Base-by-base conservation (phyloP, 2,329 filamentous ascomycete genomes). In the Penicillium sp. region DNA sequence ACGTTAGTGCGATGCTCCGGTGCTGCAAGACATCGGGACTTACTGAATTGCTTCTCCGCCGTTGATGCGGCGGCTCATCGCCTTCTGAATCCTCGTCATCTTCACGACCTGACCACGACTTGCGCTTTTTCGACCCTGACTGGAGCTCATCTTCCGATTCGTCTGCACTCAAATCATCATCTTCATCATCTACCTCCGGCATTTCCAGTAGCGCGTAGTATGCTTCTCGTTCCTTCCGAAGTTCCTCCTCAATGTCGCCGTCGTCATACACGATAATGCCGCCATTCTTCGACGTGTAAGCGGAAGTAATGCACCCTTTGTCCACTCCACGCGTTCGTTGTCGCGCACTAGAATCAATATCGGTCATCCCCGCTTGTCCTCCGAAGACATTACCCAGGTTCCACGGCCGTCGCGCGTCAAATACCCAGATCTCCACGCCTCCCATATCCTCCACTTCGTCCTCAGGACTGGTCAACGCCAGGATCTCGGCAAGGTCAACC, bases 261-360 rank as follows among this genome's bases (percentile, higher is more conserved):
- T 97, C 93, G 64, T 97, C 93, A 67, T 93, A 95, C 2, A 96
- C 90, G 53, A 99, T 82, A 35, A 99, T 87, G 0, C 93, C 93
- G 14, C 92, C 92, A 63, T 80, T 86, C 27, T 89, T 87, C 4
- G 88, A 83, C 56, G 81, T 84, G 66, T 95, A 96, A 0, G 78
- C 74, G 12, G 82, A 80, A 22, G 81, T 78, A 42, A 97, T 81
- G 49, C 82, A 82, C 1, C 91, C 92, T 37, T 82, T 82, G 16
- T 81, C 79, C 3, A 95, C 82, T 8, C 91, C 90, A 10, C 71
- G 64, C 6, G 81, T 81, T 54, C 79, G 80, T 53, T 79, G 75
- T 61, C 62, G 64, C 40, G 64, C 52, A 45, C 66, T 60, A 12
- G 56, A 66, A 30, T 73, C 67, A 18, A 76, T 72, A 22, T 71